Percentiles rank a stretch among this genome's conserved stretches.
These are phyloP conservation scores for Colletotrichum lini DNA, from an alignment of 2,329 filamentous ascomycete genomes.

Conservation along the genomic window DNA sequence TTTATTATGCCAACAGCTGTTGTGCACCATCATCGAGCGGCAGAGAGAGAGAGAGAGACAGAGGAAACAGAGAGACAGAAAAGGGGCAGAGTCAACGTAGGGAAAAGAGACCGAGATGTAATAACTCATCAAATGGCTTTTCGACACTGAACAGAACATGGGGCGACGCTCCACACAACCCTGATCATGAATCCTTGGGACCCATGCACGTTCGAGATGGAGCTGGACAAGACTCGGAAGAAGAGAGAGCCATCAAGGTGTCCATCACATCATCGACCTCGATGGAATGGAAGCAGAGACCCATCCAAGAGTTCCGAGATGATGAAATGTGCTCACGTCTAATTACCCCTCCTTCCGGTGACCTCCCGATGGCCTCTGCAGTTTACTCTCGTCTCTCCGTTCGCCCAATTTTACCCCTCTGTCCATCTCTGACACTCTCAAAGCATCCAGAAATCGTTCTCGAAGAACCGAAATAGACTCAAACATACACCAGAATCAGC, in stretches of 20 bases:
- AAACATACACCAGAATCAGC: background rate
- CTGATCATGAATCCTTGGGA: background rate
- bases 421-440: background rate
- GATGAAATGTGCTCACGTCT: slow-evolving; percentile 37
- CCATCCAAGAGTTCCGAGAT: slow-evolving; percentile 17
- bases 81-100: background rate
- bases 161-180: too few species aligned
- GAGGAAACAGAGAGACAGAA: fast-evolving
- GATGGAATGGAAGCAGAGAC: slow-evolving; percentile 1
- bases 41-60: background rate
- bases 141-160: too few species aligned
- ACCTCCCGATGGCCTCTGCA: too few species aligned
- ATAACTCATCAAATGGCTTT: too few species aligned
- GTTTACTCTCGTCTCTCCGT: background rate
- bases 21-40: background rate
- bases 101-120: too few species aligned
- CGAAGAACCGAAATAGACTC: background rate
- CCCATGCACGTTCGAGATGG: background rate
- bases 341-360: slow-evolving; percentile 19
- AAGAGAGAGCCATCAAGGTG: slow-evolving; percentile 35
- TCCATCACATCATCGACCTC: slow-evolving; percentile 33
- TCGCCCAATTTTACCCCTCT: slow-evolving; percentile 7
- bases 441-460: background rate
- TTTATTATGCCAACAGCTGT: slow-evolving; percentile 37
- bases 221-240: background rate